Base-by-base conservation (phyloP, 2,329 filamentous ascomycete species). In the Claviceps purpurea region DNA sequence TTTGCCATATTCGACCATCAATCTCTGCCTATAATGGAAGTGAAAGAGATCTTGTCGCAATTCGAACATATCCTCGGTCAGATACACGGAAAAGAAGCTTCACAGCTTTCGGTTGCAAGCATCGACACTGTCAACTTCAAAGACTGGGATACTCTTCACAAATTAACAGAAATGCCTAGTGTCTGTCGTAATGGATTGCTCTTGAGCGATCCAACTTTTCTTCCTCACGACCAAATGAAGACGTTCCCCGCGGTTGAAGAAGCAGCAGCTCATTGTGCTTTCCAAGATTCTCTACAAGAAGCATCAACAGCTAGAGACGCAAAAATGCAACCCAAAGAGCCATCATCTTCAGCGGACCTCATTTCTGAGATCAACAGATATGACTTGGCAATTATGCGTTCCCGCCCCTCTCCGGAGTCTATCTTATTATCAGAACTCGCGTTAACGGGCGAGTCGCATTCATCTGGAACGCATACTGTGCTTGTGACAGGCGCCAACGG, bases 401-500 rank as follows among this genome's bases (percentile, higher is more conserved):
- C 43, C 30, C 43, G 22, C 18, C 22, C 7, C 18, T 14, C 43
- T 16, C 3, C 14, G 13, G 22, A 24, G 22, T 30, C 43, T 13
- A 8, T 1, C 8, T 24, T n/a, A 7, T 24, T 46, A 13, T 46
- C 43, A 44, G 18, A 20, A 14, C 20, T 11, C 14, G 8, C 6
- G 2, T 34, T 40, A 46, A 4, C 13, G 24, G 20, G 7, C 14
- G 13, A 16, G 43, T 16, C 34, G 24, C 24, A 20, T 30, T 40
- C 4, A 10, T 18, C 6, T 11, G 7, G 34, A 5, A 20, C 38
- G n/a, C 11, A 49, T 39, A 54, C 47, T 6, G 51, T 56, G 3
- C 37, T 56, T 13, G 48, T 56, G 2, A 56, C 54, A 1, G 54
- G 54, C 16, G 47, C 26, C 44, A 56, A 49, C 37, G 54, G 54